Conservation (phyloP, 352 stramenopile species). For the Pythium pyrilobum region DNA sequence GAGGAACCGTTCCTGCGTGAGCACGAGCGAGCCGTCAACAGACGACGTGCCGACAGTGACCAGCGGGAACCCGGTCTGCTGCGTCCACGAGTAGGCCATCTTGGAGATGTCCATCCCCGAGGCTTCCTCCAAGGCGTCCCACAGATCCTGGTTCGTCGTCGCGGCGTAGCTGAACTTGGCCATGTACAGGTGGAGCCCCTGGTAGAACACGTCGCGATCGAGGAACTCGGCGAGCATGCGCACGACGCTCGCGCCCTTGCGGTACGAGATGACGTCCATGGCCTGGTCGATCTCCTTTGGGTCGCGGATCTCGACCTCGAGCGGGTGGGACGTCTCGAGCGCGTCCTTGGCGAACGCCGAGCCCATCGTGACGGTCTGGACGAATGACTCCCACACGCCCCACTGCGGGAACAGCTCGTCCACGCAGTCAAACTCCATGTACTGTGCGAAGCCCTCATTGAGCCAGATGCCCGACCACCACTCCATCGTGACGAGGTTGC, state of each 20-base stretch:
- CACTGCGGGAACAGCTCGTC: slow-evolving; percentile 91
- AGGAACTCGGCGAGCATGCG: slow-evolving; percentile 69
- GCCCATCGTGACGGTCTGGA: slow-evolving; percentile 51
- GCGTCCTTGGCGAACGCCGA: slow-evolving; percentile 91
- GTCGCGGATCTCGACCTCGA: slow-evolving; percentile 91
- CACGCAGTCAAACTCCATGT: slow-evolving; percentile 93
- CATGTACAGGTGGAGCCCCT: slow-evolving; percentile 92
- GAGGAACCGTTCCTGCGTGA: slow-evolving; percentile 93
- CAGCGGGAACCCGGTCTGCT: slow-evolving; percentile 94
- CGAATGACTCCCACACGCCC: slow-evolving; percentile 94
- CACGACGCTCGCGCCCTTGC: slow-evolving; percentile 85
- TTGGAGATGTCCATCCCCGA: slow-evolving; percentile 87
- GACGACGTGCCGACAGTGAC: slow-evolving; percentile 70
- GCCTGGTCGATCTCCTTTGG: slow-evolving; percentile 95
- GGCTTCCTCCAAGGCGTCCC: slow-evolving; percentile 87
- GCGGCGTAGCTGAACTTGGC: slow-evolving; percentile 90
- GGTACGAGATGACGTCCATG: slow-evolving; percentile 97
- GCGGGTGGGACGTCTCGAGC: slow-evolving; percentile 86
- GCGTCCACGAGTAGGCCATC: slow-evolving; percentile 92
- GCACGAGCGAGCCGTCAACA: slow-evolving; percentile 48
- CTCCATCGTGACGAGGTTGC: slow-evolving; percentile 98
- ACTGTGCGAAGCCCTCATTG: slow-evolving; percentile 97
- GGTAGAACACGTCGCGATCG: slow-evolving; percentile 57
- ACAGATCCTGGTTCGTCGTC: slow-evolving; percentile 94
- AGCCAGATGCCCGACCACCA: slow-evolving; percentile 95